Evolutionary conservation across 257 asterid species (phyloP), one percentile per base, ranked within the genome.

Genomic region (Lycium barbarum): DNA sequence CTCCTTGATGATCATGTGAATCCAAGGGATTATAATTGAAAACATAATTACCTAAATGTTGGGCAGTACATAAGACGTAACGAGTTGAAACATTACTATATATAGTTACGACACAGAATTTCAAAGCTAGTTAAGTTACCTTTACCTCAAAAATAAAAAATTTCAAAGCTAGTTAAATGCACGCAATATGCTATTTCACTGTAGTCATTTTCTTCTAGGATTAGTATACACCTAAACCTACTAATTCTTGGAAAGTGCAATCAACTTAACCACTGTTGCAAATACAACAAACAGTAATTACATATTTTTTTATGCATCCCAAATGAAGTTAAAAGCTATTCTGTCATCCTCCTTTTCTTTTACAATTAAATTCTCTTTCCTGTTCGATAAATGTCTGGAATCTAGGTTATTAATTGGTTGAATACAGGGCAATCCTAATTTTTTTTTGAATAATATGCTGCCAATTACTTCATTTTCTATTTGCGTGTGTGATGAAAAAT

Each of bases 291-390:
- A 73, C 40, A 43, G 38, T 72, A 45, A 72, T 73, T 45, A 47
- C 80, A 73, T 49, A 73, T 73, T 73, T 47, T 73, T 73, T 47
- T 47, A 47, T 73, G 47, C 59, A 47, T 73, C 58, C 43, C 26
- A 74, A 74, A 49, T 74, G 81, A 49, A 74, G 61, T 43, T 74
- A 74, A 49, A 74, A 74, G 13, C 13, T 74, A 49, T 49, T 74
- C 43, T 47, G 57, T 13, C 59, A 22, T 49, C 38, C 81, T 74
- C 81, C n/a, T 73, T 45, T 72, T 20, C 58, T 22, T 20, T 49
- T 20, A 74, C 43, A 49, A 20, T 74, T 74, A 49, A 73, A 11
- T 74, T n/a, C 18, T 72, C 55, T 72, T 74, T 47, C 61, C 20
- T 47, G 40, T 35, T 67, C 74, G 4, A 67, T 67, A 67, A 67